A percentile compares a stretch with the other conserved stretches of the same genome.
These are phyloP conservation scores for Cordyceps farinosa DNA, from an alignment of 2,329 filamentous ascomycete species.

Conservation along the genomic window DNA sequence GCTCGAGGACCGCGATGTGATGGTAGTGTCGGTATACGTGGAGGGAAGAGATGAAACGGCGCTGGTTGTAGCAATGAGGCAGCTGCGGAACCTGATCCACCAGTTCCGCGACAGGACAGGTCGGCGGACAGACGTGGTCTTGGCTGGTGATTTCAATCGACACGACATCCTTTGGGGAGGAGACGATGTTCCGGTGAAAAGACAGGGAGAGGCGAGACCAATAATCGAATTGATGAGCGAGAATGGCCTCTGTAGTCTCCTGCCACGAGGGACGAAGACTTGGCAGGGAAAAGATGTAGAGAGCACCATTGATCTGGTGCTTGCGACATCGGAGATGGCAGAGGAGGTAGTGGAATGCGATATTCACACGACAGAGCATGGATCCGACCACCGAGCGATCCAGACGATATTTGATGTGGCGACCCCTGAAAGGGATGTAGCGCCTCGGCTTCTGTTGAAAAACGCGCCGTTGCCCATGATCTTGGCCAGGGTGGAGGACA, in stretches of 20 bases:
- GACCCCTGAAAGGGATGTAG: constrained; percentile 8
- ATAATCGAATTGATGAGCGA: constrained; percentile 36
- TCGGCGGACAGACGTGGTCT: constrained; percentile 10
- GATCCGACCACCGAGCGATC: constrained; percentile 32
- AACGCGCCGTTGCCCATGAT: constrained; percentile 28
- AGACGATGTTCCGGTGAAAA: constrained; percentile 19
- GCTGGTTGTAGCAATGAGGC: neutral
- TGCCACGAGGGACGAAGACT: constrained; percentile 28
- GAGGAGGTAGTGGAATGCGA: too few species aligned
- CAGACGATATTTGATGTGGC: constrained; percentile 28
- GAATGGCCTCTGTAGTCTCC: constrained; percentile 30
- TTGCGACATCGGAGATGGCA: too few species aligned
- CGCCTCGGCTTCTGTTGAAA: constrained; percentile 23
- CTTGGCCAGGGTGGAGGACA: constrained; percentile 17
- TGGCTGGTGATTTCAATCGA: constrained; percentile 22
- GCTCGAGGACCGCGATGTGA: neutral
- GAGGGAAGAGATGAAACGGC: constrained; percentile 6
- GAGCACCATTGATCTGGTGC: too few species aligned
- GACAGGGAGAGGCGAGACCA: constrained; percentile 34
- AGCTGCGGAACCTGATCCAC: constrained; percentile 4
- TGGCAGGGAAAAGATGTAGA: too few species aligned
- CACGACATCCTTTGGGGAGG: constrained; percentile 23
- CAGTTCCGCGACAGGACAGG: constrained; percentile 3
- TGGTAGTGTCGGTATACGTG: constrained; percentile 16
- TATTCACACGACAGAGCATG: constrained; percentile 21